Base-by-base conservation (phyloP, 495 filamentous ascomycete species). In the Aspergillus indologenus region DNA sequence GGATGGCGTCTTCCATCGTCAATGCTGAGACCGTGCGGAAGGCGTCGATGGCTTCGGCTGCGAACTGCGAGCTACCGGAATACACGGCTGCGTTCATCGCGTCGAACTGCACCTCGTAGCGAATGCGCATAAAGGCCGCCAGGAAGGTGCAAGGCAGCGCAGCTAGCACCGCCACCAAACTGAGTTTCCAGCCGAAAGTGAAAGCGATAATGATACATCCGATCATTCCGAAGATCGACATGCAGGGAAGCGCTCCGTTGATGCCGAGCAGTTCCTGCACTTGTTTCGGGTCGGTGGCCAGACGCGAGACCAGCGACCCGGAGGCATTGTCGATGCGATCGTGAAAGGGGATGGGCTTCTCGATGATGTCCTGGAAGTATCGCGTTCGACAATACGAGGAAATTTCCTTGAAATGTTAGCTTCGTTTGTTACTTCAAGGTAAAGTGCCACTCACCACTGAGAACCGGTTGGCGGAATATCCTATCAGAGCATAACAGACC, bases 161-260 rank as follows among this genome's bases (percentile, higher is more conserved):
- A 5, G 77, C 78, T 20, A 87, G 76, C 34, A 83, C 71, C 9
- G 85, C 75, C 15, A 87, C 79, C 0, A 85, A 69, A 1, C 76
- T 78, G 2, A 88, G 76, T 60, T 86, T 87, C 85, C 85, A 87
- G 5, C 84, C 85, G 52, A 85, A 74, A 17, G 81, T 68, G 57
- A 86, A 82, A 0, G 84, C 75, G 23, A 87, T 67, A 14, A 79
- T 70, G 53, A 85, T 75, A 9, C 82, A 81, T 1, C 79, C 77
- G 34, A 86, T 75, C 56, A 81, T 76, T 42, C 72, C 83, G 56
- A 85, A 74, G 23, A 81, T 75, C 1, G 68, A 69, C 4, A 73
- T 72, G 0, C 75, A 22, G 8, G 69, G 63, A 24, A 75, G 66
- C 6, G 58, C 64, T 14, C 73, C 68, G n/a, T 61, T 75, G 0